Evolutionary conservation across 106 monocot genomes (phyloP).

Genomic region (Acanthochlamys bracteata): DNA sequence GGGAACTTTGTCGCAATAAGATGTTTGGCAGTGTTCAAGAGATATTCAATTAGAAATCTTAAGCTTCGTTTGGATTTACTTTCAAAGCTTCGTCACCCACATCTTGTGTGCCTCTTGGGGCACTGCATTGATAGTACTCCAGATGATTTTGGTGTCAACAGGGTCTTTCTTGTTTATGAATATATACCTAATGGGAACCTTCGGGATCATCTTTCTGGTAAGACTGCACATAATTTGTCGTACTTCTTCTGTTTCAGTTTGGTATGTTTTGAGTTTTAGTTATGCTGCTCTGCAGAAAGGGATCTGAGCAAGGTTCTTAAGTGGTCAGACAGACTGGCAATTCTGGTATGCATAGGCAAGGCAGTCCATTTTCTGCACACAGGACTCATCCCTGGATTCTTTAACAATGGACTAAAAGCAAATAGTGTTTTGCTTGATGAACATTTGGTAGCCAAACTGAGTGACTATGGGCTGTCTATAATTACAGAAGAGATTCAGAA

Average conservation of each 20-base stretch:
- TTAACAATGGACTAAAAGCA: conserved; percentile 57
- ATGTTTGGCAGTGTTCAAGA: conserved; percentile 74
- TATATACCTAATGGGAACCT: conserved; percentile 72
- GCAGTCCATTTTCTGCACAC: conserved; percentile 88
- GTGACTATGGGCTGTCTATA: conserved; percentile 88
- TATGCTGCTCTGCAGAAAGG: conserved; percentile 27
- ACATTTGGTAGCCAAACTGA: conserved; percentile 69
- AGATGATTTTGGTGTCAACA: conserved; percentile 60
- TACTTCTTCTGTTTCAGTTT: no score
- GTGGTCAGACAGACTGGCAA: conserved; percentile 63
- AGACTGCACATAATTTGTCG: neutral
- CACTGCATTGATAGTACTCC: conserved; percentile 66
- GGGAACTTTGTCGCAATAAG: conserved; percentile 74
- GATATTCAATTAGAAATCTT: conserved; percentile 74
- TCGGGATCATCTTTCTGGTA: conserved; percentile 63
- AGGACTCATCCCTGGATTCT: conserved; percentile 88
- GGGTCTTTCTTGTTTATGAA: conserved; percentile 87
- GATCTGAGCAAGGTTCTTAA: conserved; percentile 57
- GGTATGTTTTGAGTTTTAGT: no score
- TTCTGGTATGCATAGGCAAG: conserved; percentile 71
- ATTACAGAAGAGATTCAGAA: conserved; percentile 70
- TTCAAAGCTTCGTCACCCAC: conserved; percentile 91
- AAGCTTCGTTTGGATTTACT: conserved; percentile 89
- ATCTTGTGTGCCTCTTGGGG: conserved; percentile 89
- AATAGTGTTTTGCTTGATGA: conserved; percentile 83